Base-by-base conservation (phyloP, 768 basidiomycete species). In the Trametes sanguinea region DNA sequence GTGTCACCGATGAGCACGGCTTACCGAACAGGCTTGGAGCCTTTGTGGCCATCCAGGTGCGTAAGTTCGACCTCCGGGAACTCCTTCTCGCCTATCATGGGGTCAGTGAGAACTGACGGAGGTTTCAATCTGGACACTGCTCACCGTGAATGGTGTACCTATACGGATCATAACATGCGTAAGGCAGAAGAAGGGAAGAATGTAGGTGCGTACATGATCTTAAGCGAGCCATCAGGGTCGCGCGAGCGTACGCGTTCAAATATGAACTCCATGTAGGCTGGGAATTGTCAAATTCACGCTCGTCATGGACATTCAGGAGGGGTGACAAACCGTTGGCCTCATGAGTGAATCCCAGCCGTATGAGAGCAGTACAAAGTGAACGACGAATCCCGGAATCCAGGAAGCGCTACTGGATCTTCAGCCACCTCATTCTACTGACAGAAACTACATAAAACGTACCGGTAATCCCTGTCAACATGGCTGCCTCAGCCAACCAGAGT, bases 291-390 rank as follows among this genome's bases (percentile, higher is more conserved):
- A 22, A 29, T 10, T 45, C 30, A 37, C 11, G 35, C 35, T 37
- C 2, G 11, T 37, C 11, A 11, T 6, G 6, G 33, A 51, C 66
- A 62, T 29, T 60, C 64, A 51, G 33, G 58, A 37, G 22, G 10
- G 54, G 5, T 39, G 10, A 73, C 79, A n/a, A 57, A 92, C 92
- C 83, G 65, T 92, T 89, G 0, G 94, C 94, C 71, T 99, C 96
- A 17, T 90, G 83, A 0, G 95, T 98, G 75, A 95, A 98, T 0
- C 96, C 97, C 0, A 98, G 82, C 42, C 97, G 83, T 60, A 98
- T 88, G 42, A 98, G 81, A 0, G 95, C 96, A 70, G n/a, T 98
- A 99, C 5, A 98, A 82, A 0, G 94, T 94, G 79, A 99, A 99
- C 0, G 91, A 92, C 0, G 94, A 89, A 70, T 99, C 96, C n/a